Evolutionary conservation across 2,329 filamentous ascomycete species (phyloP), one percentile per base, ranked within the genome.

Genomic region (Alternaria panax): DNA sequence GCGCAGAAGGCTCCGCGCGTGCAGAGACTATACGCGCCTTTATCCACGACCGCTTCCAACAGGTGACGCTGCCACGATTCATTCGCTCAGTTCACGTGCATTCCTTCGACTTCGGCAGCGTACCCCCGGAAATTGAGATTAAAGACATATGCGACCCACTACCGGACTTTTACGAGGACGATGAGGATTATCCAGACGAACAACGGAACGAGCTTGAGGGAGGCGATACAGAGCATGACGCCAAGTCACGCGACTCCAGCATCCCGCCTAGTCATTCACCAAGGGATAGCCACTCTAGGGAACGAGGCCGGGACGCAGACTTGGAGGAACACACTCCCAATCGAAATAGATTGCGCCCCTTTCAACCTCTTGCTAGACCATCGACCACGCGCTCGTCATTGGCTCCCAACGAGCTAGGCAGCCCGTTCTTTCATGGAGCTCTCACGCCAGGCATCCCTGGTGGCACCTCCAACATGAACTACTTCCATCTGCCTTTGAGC

Each of bases 61-160:
- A 92, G 62, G 90, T 98, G 64, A 87, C 90, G 25, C 86, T 99
- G 46, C 95, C 95, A 59, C 91, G 93, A 73, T 97, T 99, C 85
- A 97, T 99, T 80, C 93, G 95, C 74, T 95, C 93, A 25, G 95
- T 99, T 70, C 90, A 92, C 54, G 93, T 97, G 40, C 93, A 97
- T 77, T 90, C 92, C 62, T 99, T 99, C 80, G 90, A 94, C 65
- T 97, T 99, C 77, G 95, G 95, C 47, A 87, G 84, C 27, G 88
- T 94, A 50, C 85, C 91, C 38, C 95, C 95, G 2, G 87, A 91
- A 68, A 86, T 99, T 41, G 92, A 96, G 75, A 89, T 99, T 72
- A 98, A 97, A 80, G 95, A 98, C 78, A 93, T 99, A 62, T 96
- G 94, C 69, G 93, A 99, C 76, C 95, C 95, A 2, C 85, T 98